Evolutionary conservation across 257 asterid genomes (phyloP), one percentile per base, ranked within the genome.

Genomic region (Buddleja alternifolia): DNA sequence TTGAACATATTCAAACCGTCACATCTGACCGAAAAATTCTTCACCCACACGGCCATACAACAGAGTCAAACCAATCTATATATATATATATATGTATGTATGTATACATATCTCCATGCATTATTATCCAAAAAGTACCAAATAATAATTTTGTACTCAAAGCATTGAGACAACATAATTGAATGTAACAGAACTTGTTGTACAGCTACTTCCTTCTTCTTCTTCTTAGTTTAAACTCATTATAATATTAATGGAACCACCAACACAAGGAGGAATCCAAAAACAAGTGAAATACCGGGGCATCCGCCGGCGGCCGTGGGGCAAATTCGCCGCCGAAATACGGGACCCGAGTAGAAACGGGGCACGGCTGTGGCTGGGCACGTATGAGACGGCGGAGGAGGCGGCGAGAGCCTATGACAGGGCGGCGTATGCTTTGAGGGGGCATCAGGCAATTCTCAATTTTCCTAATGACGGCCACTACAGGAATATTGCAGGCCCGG

Each of bases 391-490:
- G 29, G 92, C 91, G 1, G 95, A 86, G 77, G 90, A 84, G 11
- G 97, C 97, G 0, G 97, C 97, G 3, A 24, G 95, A 63, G 97
- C 97, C 0, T 92, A 89, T 34, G 97, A 92, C 51, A 77, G 96
- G 59, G 96, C 96, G 24, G 97, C 97, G 0, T 92, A 71, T 44
- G 79, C 95, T 24, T 15, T 92, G 25, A 75, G 95, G 69, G 97
- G 97, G 12, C 97, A 89, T 63, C 97, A 82, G 12, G 97, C 97
- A 0, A 85, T 88, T 14, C 90, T 91, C 20, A 91, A 91, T 44
- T 91, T 91, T 40, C 96, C 97, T 0, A 86, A 87, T 40, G 96
- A 92, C 12, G 86, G 77, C 41, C 86, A 77, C 8, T 92, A 92
- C 29, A 60, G 73, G 10, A 64, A 66, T 60, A n/a, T n/a, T n/a